A percentile compares a stretch with the other conserved stretches of the same genome.
Evolutionary conservation across 2,329 filamentous ascomycete genomes (phyloP).

Genomic region (Colletotrichum salicis): DNA sequence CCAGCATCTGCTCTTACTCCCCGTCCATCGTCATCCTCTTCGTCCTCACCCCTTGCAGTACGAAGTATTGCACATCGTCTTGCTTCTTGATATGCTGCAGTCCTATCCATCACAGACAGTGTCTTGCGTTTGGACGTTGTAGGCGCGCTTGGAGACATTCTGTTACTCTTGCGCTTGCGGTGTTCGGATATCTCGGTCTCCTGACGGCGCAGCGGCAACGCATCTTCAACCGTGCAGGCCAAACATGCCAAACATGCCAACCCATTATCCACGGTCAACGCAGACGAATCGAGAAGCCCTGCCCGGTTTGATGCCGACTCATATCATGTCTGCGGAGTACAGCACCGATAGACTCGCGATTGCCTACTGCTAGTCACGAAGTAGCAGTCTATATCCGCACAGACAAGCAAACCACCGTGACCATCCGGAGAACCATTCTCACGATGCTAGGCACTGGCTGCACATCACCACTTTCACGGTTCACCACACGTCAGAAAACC

Average conservation of each 20-base stretch:
- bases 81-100: neutral
- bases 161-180: neutral
- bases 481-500: neutral
- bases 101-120: neutral
- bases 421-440: neutral
- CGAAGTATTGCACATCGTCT: neutral
- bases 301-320: neutral
- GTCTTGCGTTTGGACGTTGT: constrained; percentile 8
- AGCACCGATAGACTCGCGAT: no score
- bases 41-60: neutral
- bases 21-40: neutral
- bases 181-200: neutral
- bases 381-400: neutral
- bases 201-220: neutral
- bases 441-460: neutral
- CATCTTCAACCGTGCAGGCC: constrained; percentile 3
- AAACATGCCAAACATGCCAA: no score
- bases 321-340: no score
- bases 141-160: neutral
- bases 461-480: neutral
- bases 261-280: neutral
- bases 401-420: neutral
- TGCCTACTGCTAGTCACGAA: no score
- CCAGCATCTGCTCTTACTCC: neutral
- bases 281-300: neutral